Evolutionary conservation across 176 grass and related monocot species (phyloP).

Genomic region (Rhynchospora pubera): DNA sequence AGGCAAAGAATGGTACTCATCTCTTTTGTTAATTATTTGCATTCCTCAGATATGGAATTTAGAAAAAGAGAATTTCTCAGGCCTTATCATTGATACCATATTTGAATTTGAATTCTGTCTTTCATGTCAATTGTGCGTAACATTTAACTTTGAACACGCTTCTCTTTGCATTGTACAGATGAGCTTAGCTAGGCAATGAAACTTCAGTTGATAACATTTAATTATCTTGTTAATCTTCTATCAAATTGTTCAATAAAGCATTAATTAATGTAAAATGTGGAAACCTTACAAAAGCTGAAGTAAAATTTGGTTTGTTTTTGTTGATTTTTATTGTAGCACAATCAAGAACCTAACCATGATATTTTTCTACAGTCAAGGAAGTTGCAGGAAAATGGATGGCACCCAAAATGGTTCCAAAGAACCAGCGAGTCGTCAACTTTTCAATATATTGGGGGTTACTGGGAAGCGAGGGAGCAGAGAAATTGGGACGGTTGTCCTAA

Average conservation of each 20-base stretch:
- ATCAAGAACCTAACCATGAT: background rate
- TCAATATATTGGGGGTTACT: conserved; percentile 64
- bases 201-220: background rate
- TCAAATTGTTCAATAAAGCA: background rate
- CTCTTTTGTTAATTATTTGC: background rate
- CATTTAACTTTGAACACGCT: background rate
- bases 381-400: conserved; percentile 86
- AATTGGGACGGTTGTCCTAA: conserved; percentile 64
- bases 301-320: background rate
- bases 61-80: background rate
- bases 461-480: conserved; percentile 53
- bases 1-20: conserved; percentile 68
- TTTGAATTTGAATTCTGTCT: background rate
- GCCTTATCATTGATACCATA: background rate
- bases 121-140: background rate
- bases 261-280: background rate
- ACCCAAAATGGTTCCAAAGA: conserved; percentile 73
- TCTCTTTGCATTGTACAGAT: background rate
- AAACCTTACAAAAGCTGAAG: background rate
- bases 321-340: background rate
- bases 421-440: conserved; percentile 40
- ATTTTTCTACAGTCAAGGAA: conserved; percentile 62
- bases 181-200: background rate
- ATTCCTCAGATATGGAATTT: background rate
- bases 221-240: background rate